Base-by-base conservation (phyloP, 352 stramenopile genomes). In the Globisporangium nunn region DNA sequence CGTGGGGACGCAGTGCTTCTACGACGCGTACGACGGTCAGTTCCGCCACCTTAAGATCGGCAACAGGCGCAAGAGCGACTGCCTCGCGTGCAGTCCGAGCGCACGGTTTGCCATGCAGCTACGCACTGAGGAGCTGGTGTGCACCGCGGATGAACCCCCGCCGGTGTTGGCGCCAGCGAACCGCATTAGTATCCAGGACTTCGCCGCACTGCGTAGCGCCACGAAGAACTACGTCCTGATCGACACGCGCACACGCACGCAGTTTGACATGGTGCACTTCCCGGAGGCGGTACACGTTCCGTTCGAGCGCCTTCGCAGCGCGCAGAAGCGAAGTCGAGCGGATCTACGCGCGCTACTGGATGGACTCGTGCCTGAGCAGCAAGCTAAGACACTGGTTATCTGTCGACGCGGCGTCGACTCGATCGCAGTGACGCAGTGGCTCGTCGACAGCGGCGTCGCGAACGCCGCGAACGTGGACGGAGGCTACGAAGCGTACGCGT, bases 191-290 rank as follows among this genome's bases (percentile, higher is more conserved):
- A 54, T 63, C 31, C 47, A 67, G 50, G 63, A 72, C 10, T 85
- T 88, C 53, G 66, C 65, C 0, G 47, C 54, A 5, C 39, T 82
- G 3, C 76, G 74, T 11, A 39, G 17, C 17, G 17, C 4, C 17
- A 30, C 33, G 1, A 37, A 41, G 49, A 52, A 7, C 43, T 90
- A 89, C 55, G 52, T 65, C 15, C 61, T 94, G 15, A 51, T 94
- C 3, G 84, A 94, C 53, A 87, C 80, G 2, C 74, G 84, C 23
- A 29, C 67, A 1, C 39, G 23, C 4, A 69, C 66, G 5, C 81
- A 94, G 46, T 94, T 88, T 52, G 74, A 85, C 29, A 91, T 94
- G 71, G 75, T 87, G 3, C 79, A 85, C 51, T 88, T 92, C 44
- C 68, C 70, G 1, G 77, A 88, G 28, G 79, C 81, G 8, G 59